Evolutionary conservation across 441 rosid genomes (phyloP), one percentile per base, ranked within the genome.

Genomic region (Hura crepitans): DNA sequence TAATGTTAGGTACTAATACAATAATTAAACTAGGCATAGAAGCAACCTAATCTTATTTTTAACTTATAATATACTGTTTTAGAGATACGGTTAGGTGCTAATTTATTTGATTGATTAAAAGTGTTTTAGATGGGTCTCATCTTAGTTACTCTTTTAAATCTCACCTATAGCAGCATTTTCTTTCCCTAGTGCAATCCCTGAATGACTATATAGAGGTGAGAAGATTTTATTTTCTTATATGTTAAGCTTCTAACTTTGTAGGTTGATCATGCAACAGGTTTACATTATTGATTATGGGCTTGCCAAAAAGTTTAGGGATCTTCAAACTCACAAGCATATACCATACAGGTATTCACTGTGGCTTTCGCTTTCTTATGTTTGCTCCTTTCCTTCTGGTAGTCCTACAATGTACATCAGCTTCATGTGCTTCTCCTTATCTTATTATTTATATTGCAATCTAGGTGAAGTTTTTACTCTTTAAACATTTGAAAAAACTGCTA

Each of bases 291-390:
- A 93, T 70, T 93, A 86, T 79, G 97, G 98, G 62, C 97, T 93
- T 73, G 98, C 92, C 22, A 93, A 93, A 84, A 93, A 89, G 84
- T 93, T 85, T 75, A 84, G 90, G 79, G 98, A 93, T 85, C 95
- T 89, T 80, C 98, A 90, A 79, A 90, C 98, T 43, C 96, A 87
- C 75, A 89, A 87, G 86, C 98, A 93, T 83, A 93, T 93, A 69
- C 94, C 98, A 6, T 93, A 93, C 79, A 86, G 96, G 98, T 91
- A 78, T 75, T 53, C 22, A 39, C 47, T 61, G 10, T 65, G 28
- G 63, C 37, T 58, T 59, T 62, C 66, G 45, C 63, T 65, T 20
- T 68, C 33, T 47, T 42, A 20, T 13, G 3, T 61, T 49, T 47
- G 62, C 4, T 12, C 13, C 57, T n/a, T 30, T 25, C 60, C 11